Base-by-base conservation (phyloP, 805 yeast species). In the Sporopachydermia quercuum region DNA sequence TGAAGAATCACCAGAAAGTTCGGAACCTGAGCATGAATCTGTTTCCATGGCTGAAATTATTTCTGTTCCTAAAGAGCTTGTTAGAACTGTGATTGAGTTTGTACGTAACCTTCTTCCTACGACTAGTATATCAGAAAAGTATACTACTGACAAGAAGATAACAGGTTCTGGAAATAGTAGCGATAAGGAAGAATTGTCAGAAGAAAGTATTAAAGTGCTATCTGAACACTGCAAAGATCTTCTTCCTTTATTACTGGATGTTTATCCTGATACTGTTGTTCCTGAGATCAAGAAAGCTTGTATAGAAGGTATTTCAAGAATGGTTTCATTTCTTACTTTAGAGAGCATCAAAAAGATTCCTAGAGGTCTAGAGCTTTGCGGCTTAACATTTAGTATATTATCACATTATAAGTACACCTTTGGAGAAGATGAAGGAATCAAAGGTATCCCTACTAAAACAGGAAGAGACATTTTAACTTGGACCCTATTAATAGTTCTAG, bases 211-310 rank as follows among this genome's bases (percentile, higher is more conserved):
- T 49, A 16, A 47, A 49, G 37, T 16, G 14, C 39, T 5, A 35
- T 39, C 35, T 13, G 35, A 40, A 6, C 43, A 53, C 4, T 65
- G 68, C 45, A 47, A 49, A 4, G 48, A 49, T 5, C 51, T 76
- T 3, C 70, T 76, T 53, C 66, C 72, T 1, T 47, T 76, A 3
- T 50, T 84, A 39, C 54, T 80, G 6, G 74, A 71, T 44, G 68
- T 82, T 5, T 84, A 77, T 49, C 76, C 80, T 27, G 76, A 89
- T 2, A 69, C 89, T 0, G 78, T 81, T 51, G 84, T 81, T 43
- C 72, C 66, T 45, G 71, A 70, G 13, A 63, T 80, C 4, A 68
- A 91, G 47, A 65, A 75, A 71, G 70, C 1, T 56, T 81, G 16
- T 56, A 76, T 8, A 66, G 38, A 27, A 5, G 40, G 41, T 37